Evolutionary conservation across 495 filamentous ascomycete genomes (phyloP).

Genomic region (Podospora pseudocomata): DNA sequence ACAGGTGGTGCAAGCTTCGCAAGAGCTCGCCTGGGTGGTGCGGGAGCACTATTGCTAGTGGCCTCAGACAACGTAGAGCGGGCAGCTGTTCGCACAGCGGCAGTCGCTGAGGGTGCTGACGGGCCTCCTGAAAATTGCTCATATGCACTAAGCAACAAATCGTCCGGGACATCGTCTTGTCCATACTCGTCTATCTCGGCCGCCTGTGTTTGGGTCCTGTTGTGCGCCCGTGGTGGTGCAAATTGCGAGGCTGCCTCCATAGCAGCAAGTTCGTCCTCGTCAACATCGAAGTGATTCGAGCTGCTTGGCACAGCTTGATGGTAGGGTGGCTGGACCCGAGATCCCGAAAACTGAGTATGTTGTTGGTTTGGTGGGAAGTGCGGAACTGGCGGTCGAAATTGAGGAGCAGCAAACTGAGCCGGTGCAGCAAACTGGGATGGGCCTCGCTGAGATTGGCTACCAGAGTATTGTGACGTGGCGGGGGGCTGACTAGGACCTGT

Average conservation of each 20-base stretch:
- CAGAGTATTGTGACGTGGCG: neutral
- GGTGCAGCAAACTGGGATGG: no score
- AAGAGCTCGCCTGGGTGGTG: constrained; percentile 27
- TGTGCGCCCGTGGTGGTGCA: neutral
- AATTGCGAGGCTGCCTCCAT: constrained; percentile 1
- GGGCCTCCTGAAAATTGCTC: constrained; percentile 48
- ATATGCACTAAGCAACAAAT: constrained; percentile 63
- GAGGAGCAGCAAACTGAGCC: no score
- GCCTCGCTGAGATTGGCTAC: neutral
- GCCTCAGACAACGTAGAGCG: constrained; percentile 37
- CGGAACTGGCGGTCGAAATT: neutral
- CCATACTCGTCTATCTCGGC: constrained; percentile 7
- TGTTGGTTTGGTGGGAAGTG: neutral
- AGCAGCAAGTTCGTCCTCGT: constrained; percentile 39
- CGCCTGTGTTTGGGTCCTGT: neutral
- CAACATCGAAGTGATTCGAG: constrained; percentile 18
- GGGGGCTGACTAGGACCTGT: neutral
- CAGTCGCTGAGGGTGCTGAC: constrained; percentile 26
- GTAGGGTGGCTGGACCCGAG: neutral
- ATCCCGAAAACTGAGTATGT: neutral
- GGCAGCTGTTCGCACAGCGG: constrained; percentile 10
- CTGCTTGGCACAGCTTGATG: neutral
- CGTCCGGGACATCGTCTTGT: constrained; percentile 45
- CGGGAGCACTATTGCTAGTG: constrained; percentile 33
- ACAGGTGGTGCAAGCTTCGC: constrained; percentile 27